phyloP scores from a whole-genome alignment of 2,329 filamentous ascomycete genomes.

The Monilinia polystroma region DNA sequence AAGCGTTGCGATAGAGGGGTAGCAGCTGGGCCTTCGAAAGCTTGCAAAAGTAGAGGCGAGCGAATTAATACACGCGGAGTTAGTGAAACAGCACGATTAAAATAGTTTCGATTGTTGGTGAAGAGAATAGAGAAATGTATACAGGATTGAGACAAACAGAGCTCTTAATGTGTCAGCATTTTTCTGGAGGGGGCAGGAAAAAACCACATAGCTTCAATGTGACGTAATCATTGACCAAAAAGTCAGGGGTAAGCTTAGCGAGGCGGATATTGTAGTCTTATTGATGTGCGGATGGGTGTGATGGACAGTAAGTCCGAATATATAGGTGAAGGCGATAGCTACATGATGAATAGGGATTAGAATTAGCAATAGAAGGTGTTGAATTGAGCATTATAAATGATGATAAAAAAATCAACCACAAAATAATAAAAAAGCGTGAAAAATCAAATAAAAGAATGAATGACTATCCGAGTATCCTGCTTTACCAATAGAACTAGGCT shows the following conservation, averaged over 20 bases:
- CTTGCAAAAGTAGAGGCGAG: background rate
- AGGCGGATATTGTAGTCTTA: background rate
- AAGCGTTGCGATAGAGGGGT: conserved; percentile 26
- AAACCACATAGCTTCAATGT: background rate
- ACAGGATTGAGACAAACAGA: background rate
- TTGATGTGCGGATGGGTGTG: background rate
- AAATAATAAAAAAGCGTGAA: too few relatives aligned
- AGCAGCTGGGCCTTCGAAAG: background rate
- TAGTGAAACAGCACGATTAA: background rate
- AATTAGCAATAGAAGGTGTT: too few relatives aligned
- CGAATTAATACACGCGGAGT: conserved; percentile 5
- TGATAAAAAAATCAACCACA: too few relatives aligned
- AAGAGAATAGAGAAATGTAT: background rate
- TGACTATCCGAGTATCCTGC: too few relatives aligned
- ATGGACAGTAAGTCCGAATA: too few relatives aligned
- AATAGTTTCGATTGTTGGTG: background rate
- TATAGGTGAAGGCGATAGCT: too few relatives aligned
- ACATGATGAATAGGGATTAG: too few relatives aligned
- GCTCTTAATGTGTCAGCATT: background rate
- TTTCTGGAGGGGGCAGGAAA: background rate
- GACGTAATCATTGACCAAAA: background rate
- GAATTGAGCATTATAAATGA: too few relatives aligned
- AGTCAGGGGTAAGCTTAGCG: background rate
- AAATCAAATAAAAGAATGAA: too few relatives aligned
- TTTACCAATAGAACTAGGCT: too few relatives aligned